Conservation (phyloP, 768 basidiomycete species). For the Podaxis pistillaris region DNA sequence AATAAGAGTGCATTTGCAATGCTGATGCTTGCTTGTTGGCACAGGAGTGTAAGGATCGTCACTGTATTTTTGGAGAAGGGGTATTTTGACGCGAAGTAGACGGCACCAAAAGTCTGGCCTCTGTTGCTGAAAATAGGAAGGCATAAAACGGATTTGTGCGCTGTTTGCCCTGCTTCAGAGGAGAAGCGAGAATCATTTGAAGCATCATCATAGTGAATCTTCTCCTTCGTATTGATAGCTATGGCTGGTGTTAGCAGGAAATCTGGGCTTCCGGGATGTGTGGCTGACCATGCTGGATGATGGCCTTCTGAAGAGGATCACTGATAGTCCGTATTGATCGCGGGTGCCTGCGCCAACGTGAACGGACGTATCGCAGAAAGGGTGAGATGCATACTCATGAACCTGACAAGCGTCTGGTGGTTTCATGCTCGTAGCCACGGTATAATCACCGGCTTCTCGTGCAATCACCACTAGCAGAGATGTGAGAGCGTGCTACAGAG, state of each 20-base stretch:
- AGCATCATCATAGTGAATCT: slow-evolving; percentile 59
- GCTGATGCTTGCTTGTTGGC: slow-evolving; percentile 75
- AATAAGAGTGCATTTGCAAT: slow-evolving; percentile 75
- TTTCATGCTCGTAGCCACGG: slow-evolving; percentile 63
- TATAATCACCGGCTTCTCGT: slow-evolving; percentile 68
- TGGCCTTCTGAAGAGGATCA: slow-evolving; percentile 65
- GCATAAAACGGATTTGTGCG: slow-evolving; percentile 61
- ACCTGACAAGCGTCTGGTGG: slow-evolving; percentile 62
- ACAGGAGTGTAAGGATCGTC: slow-evolving; percentile 61
- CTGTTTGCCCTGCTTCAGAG: slow-evolving; percentile 62
- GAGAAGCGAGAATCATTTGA: slow-evolving; percentile 65
- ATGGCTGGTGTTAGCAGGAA: slow-evolving; percentile 2
- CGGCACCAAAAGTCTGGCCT: slow-evolving; percentile 71
- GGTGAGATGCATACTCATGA: slow-evolving; percentile 51
- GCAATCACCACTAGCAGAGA: slow-evolving; percentile 56
- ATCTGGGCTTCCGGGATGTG: background rate
- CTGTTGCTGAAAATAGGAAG: slow-evolving; percentile 73
- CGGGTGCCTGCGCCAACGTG: slow-evolving; percentile 43
- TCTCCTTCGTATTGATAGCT: slow-evolving; percentile 69
- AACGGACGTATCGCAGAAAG: background rate
- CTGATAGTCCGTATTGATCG: slow-evolving; percentile 54
- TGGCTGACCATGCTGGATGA: slow-evolving; percentile 61
- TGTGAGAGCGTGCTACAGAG: background rate
- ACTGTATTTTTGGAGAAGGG: slow-evolving; percentile 61
- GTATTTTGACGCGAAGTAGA: slow-evolving; percentile 66